phyloP scores from a whole-genome alignment of 306 rosid species.

The Luffa acutangula region DNA sequence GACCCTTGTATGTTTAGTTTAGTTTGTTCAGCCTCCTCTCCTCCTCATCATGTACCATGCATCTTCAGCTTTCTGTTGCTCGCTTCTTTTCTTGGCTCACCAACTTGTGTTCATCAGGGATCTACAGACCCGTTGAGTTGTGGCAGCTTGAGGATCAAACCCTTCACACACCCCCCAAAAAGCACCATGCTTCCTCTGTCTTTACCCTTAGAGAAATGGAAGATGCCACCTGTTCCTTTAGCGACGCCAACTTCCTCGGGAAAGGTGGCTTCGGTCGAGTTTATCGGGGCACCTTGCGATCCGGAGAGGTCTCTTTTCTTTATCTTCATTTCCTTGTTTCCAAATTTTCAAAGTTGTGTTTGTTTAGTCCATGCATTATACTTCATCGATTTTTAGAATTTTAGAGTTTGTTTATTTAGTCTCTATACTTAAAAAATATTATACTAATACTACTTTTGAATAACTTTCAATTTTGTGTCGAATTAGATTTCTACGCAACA shows the following conservation, averaged over 20 bases:
- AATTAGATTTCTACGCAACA: no score
- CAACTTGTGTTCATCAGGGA: constrained; percentile 41
- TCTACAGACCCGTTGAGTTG: constrained; percentile 57
- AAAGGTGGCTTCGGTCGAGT: constrained; percentile 97
- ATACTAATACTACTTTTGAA: no score
- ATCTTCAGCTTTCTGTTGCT: background rate
- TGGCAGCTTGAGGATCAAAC: constrained; percentile 80
- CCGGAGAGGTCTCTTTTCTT: constrained; percentile 61
- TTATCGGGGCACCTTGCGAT: constrained; percentile 55
- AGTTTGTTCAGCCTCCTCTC: no score
- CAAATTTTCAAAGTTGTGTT: no score
- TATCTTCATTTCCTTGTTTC: background rate
- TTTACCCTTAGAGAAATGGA: constrained; percentile 88
- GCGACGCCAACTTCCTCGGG: constrained; percentile 71
- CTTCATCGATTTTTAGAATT: no score
- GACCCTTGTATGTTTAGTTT: constrained; percentile 57
- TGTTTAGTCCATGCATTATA: no score
- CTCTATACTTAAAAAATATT: no score
- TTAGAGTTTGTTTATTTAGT: no score
- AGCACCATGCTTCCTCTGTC: constrained; percentile 65
- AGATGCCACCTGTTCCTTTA: constrained; percentile 80
- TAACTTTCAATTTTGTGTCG: no score
- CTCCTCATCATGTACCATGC: background rate
- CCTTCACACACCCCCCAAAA: constrained; percentile 37
- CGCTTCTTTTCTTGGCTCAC: background rate